These are phyloP conservation scores for Microsporum audouinii DNA, from an alignment of 2,329 filamentous ascomycete genomes.

Conservation along the genomic window DNA sequence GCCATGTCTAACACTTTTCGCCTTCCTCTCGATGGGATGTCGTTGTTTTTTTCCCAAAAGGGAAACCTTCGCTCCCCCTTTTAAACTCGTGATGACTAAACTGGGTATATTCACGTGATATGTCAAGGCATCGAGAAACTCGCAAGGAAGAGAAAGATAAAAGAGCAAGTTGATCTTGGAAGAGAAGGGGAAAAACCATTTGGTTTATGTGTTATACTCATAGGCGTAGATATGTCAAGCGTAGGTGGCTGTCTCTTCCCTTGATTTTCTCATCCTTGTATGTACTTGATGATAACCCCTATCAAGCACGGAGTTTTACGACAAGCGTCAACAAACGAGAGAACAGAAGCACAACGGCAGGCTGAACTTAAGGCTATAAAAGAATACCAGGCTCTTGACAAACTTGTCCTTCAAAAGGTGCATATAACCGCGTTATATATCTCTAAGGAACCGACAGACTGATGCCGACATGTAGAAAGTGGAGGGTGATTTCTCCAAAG, in stretches of 20 bases:
- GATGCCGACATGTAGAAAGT: constrained; percentile 24
- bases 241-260: constrained; percentile 16
- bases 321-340: constrained; percentile 44
- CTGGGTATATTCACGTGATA: too few relatives aligned
- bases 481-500: constrained; percentile 31
- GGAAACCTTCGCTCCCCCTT: constrained; percentile 16
- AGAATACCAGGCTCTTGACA: constrained; percentile 61
- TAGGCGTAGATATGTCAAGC: constrained; percentile 21
- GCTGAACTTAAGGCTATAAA: constrained; percentile 65
- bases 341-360: constrained; percentile 58
- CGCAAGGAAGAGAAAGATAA: background rate
- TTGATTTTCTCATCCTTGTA: background rate
- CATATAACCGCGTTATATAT: background rate
- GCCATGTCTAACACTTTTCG: background rate
- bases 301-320: constrained; percentile 74
- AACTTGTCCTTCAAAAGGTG: constrained; percentile 56
- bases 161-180: background rate
- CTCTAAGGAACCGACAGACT: background rate
- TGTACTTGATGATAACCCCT: background rate
- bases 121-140: background rate
- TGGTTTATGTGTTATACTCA: background rate
- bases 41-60: background rate
- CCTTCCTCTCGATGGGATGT: background rate
- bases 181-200: background rate
- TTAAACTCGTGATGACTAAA: background rate